Evolutionary conservation across 139 green algal species (phyloP).

Genomic region (Tetraselmis chui): DNA sequence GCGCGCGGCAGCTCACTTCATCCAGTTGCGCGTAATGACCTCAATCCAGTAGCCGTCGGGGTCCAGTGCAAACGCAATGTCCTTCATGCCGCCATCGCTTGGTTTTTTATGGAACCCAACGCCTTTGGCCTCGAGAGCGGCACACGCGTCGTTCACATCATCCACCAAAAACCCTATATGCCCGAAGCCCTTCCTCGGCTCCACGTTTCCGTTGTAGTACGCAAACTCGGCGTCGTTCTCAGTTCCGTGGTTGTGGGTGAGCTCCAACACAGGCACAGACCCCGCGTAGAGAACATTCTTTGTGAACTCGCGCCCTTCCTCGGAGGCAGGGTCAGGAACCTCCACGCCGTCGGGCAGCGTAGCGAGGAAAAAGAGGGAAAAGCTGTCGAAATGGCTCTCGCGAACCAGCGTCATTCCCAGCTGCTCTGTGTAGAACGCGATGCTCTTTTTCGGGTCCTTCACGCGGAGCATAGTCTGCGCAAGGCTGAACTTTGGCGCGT

Average conservation of each 20-base stretch:
- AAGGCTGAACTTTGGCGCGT: background rate
- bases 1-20: background rate
- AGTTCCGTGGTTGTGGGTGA: conserved; percentile 89
- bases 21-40: background rate
- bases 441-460: conserved; percentile 54
- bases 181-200: conserved; percentile 72
- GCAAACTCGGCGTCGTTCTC: conserved; percentile 62
- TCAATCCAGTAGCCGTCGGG: background rate
- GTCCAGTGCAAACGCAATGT: background rate
- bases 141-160: conserved; percentile 12
- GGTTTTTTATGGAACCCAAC: conserved; percentile 14
- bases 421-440: conserved; percentile 85
- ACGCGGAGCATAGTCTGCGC: conserved; percentile 80
- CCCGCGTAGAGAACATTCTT: background rate
- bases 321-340: background rate
- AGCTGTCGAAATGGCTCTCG: conserved; percentile 79
- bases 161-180: conserved; percentile 22
- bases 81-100: background rate
- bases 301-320: conserved; percentile 19
- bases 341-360: background rate
- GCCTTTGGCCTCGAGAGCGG: conserved; percentile 7
- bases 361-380: conserved; percentile 77
- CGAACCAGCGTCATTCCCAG: conserved; percentile 69
- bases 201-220: conserved; percentile 82
- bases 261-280: conserved; percentile 40